Evolutionary conservation across 805 yeast genomes (phyloP).

Genomic region (Ogataea chonburiensis): DNA sequence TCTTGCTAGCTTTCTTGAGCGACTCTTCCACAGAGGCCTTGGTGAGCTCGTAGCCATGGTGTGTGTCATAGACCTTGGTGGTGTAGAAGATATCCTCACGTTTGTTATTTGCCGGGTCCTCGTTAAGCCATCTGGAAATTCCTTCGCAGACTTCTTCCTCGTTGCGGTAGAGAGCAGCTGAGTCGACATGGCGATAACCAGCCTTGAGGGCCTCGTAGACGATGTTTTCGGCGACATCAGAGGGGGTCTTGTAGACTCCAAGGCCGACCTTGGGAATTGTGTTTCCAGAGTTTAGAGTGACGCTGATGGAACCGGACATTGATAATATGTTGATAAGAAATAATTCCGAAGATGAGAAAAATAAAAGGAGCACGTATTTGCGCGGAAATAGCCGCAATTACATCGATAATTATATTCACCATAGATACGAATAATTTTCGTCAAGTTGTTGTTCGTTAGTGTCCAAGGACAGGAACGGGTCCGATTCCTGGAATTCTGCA

Average conservation of each 20-base stretch:
- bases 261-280: constrained; percentile 56
- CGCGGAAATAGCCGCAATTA: not conserved
- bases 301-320: constrained; percentile 10
- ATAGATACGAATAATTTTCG: constrained; percentile 9
- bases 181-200: constrained; percentile 75
- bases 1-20: constrained; percentile 40
- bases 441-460: constrained; percentile 5
- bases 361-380: not conserved
- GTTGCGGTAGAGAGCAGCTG: constrained; percentile 68
- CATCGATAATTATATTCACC: constrained; percentile 4
- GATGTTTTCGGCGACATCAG: constrained; percentile 39
- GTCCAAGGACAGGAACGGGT: constrained; percentile 9
- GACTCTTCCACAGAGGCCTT: constrained; percentile 42
- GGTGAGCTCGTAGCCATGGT: constrained; percentile 40
- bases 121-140: constrained; percentile 42
- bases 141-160: constrained; percentile 63
- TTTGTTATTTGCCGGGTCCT: constrained; percentile 26
- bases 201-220: constrained; percentile 57
- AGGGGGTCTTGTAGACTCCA: constrained; percentile 51
- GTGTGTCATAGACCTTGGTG: constrained; percentile 36
- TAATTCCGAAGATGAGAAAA: too few species aligned
- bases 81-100: constrained; percentile 42
- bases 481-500: constrained; percentile 7
- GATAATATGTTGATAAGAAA: too few species aligned
- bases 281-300: constrained; percentile 48